Evolutionary conservation across 305 asterid genomes (phyloP), one percentile per base, ranked within the genome.

Genomic region (Fraxinus xanthoxyloides): DNA sequence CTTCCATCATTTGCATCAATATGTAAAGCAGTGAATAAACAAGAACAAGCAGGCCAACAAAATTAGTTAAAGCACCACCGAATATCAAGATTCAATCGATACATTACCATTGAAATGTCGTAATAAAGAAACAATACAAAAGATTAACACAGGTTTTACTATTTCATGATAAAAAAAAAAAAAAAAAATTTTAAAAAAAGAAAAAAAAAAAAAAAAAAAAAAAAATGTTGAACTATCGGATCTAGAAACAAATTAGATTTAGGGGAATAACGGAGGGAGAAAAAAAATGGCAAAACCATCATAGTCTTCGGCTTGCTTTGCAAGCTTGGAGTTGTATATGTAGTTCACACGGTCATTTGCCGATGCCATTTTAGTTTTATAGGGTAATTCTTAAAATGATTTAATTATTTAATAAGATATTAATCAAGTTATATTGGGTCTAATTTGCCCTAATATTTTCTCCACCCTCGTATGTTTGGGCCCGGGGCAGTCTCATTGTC

Each of bases 1-100:
- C 82, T 79, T 72, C 83, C 81, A 80, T 85, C 81, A 77, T 83
- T 77, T 59, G 84, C 79, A 80, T 83, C 77, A 87, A 89, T 77
- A 83, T 56, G 7, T 48, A 36, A 72, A 78, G 54, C 61, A 30
- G 51, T 56, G 74, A 79, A 72, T 73, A 26, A 30, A 63, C 32
- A 70, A 59, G 19, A 73, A 43, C 72, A 78, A 54, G 34, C 81
- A 43, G 78, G 24, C 21, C 78, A 32, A 21, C 34, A 8, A 56
- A 79, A 56, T 59, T 21, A n/a, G 69, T 21, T 59, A 1, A 0
- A 59, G 10, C 70, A 59, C 31, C 9, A 21, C 23, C 28, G 59
- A 59, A 21, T 5, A 5, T 21, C 70, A 21, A 59, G 0, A 59
- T 19, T 21, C 70, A 59, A 59, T 21, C 7, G 13, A 59, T 59